Evolutionary conservation across 2,329 filamentous ascomycete species (phyloP).

Genomic region (Clonostachys rhizophaga): DNA sequence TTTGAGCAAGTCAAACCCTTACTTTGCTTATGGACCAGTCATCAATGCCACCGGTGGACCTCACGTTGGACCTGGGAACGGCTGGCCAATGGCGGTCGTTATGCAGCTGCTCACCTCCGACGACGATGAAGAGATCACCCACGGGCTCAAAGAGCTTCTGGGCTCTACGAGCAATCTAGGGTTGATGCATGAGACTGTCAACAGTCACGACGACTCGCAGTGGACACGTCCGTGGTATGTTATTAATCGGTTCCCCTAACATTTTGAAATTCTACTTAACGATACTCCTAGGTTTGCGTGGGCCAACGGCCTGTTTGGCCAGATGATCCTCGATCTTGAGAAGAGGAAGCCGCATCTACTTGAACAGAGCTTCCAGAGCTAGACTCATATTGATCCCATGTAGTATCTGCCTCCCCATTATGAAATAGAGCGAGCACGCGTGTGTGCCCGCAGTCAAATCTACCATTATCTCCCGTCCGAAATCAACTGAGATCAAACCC

Average conservation of each 20-base stretch:
- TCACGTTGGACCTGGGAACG: slow-evolving; percentile 58
- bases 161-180: slow-evolving; percentile 69
- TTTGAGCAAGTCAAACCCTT: slow-evolving; percentile 66
- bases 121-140: slow-evolving; percentile 68
- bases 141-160: slow-evolving; percentile 59
- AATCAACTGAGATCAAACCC: slow-evolving; percentile 79
- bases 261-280: slow-evolving; percentile 14
- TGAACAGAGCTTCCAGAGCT: slow-evolving; percentile 38
- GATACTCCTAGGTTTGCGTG: slow-evolving; percentile 68
- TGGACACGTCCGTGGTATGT: slow-evolving; percentile 30
- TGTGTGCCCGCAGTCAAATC: neutral
- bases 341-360: slow-evolving; percentile 66
- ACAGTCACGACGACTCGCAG: slow-evolving; percentile 19
- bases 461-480: neutral
- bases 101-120: slow-evolving; percentile 75
- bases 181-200: slow-evolving; percentile 66
- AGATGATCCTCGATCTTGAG: slow-evolving; percentile 73
- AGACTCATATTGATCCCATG: neutral
- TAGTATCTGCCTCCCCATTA: neutral
- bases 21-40: slow-evolving; percentile 54
- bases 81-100: slow-evolving; percentile 85
- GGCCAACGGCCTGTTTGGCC: slow-evolving; percentile 85
- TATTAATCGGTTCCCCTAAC: neutral
- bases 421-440: neutral
- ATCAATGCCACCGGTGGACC: slow-evolving; percentile 47